Conservation (phyloP, 176 grass and related monocot species). For the Pontederia crassipes region DNA sequence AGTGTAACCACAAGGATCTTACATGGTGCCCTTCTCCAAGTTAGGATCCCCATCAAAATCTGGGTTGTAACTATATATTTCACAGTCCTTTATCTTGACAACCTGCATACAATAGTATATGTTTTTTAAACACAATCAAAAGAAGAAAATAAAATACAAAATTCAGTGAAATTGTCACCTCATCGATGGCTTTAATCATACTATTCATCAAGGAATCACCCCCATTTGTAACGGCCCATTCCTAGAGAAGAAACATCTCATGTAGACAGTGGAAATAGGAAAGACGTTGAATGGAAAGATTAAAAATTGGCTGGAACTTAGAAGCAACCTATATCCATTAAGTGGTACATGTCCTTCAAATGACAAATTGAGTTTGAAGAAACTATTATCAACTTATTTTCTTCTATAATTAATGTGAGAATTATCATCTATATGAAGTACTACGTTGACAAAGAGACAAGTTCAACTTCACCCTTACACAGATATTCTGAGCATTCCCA, state of each 20-base stretch:
- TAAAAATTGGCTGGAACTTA: background rate
- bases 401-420: too few species aligned
- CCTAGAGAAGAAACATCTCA: slow-evolving; percentile 26
- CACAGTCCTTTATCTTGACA: slow-evolving; percentile 76
- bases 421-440: too few species aligned
- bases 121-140: background rate
- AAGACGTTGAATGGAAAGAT: background rate
- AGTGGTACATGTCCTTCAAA: too few species aligned
- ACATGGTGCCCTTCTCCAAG: slow-evolving; percentile 86
- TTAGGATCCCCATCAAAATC: slow-evolving; percentile 72
- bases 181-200: slow-evolving; percentile 83
- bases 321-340: background rate
- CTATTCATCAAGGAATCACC: slow-evolving; percentile 69
- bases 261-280: background rate
- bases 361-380: too few species aligned
- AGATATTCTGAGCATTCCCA: too few species aligned
- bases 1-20: too few species aligned
- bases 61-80: slow-evolving; percentile 92
- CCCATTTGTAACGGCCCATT: slow-evolving; percentile 59
- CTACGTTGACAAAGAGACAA: too few species aligned
- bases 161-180: slow-evolving; percentile 31
- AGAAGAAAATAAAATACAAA: background rate
- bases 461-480: too few species aligned
- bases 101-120: slow-evolving; percentile 36
- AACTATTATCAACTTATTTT: too few species aligned